These are phyloP conservation scores for Thalassiosira ordinaria DNA, from an alignment of 352 stramenopile genomes.

Conservation along the genomic window DNA sequence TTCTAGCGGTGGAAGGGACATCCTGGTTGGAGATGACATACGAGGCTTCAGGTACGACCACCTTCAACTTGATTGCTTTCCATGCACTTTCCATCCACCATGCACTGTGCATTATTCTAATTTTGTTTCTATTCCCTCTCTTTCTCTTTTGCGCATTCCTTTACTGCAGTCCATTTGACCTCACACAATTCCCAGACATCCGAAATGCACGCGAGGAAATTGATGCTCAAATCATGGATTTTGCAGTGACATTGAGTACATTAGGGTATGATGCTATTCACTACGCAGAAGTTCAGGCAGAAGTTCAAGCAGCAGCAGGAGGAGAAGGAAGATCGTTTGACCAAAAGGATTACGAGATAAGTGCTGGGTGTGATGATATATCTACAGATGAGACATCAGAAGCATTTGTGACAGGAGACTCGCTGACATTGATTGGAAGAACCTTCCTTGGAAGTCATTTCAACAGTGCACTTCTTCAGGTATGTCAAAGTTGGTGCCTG, in stretches of 20 bases:
- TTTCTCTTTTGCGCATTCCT: too few relatives aligned
- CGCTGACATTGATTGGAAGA: constrained; percentile 39
- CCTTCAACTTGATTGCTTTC: too few relatives aligned
- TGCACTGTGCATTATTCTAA: too few relatives aligned
- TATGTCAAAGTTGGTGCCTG: too few relatives aligned
- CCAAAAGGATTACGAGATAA: constrained; percentile 21
- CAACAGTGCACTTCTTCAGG: background rate
- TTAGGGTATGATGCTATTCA: constrained; percentile 25
- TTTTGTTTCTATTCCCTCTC: too few relatives aligned
- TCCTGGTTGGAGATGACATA: constrained; percentile 49
- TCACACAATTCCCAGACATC: constrained; percentile 30
- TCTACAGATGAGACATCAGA: constrained; percentile 20
- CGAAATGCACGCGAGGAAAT: constrained; percentile 17
- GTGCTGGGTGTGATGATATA: constrained; percentile 33
- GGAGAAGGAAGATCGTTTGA: too few relatives aligned
- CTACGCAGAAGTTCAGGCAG: constrained; percentile 8
- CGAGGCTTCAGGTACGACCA: constrained; percentile 36
- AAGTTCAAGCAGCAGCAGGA: background rate
- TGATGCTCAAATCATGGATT: constrained; percentile 27
- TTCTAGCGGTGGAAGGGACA: constrained; percentile 14
- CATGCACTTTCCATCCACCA: too few relatives aligned
- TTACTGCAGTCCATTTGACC: constrained; percentile 32
- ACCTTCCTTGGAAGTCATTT: constrained; percentile 24
- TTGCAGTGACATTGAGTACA: constrained; percentile 30
- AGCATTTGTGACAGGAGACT: constrained; percentile 42